These are phyloP conservation scores for Aotearoamyces nothofagi DNA, from an alignment of 2,329 filamentous ascomycete species.

Conservation along the genomic window DNA sequence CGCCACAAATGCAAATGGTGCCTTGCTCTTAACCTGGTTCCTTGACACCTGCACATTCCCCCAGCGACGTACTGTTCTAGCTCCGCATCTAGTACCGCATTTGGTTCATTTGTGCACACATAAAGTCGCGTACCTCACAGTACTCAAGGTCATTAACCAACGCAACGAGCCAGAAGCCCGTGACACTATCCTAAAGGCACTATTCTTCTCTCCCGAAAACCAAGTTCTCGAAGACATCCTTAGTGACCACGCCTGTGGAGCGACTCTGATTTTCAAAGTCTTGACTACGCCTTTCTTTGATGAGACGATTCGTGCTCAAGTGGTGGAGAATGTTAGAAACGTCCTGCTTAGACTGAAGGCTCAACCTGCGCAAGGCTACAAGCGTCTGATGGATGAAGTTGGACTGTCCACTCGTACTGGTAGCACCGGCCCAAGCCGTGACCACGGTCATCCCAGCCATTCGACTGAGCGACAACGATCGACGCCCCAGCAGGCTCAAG, in stretches of 20 bases:
- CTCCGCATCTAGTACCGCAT: constrained; percentile 82
- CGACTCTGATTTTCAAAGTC: constrained; percentile 96
- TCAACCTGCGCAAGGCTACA: constrained; percentile 89
- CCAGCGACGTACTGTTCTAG: constrained; percentile 75
- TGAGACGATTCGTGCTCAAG: constrained; percentile 72
- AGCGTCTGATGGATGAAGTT: constrained; percentile 97
- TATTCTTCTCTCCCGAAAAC: constrained; percentile 86
- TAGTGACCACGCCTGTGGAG: constrained; percentile 79
- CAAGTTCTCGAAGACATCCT: constrained; percentile 81
- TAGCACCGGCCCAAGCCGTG: constrained; percentile 20
- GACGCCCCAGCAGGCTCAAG: constrained; percentile 34
- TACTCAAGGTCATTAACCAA: constrained; percentile 97
- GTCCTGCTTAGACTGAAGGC: constrained; percentile 84
- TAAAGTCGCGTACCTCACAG: constrained; percentile 94
- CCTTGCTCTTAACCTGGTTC: constrained; percentile 91
- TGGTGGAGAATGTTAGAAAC: constrained; percentile 82
- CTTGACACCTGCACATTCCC: constrained; percentile 96
- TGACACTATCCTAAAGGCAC: constrained; percentile 73
- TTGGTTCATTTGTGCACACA: constrained; percentile 93
- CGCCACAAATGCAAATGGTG: constrained; percentile 91
- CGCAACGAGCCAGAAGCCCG: constrained; percentile 86
- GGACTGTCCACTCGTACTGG: constrained; percentile 58
- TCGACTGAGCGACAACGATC: constrained; percentile 36
- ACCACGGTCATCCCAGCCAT: constrained; percentile 20
- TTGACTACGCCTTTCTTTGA: constrained; percentile 96